Percentiles rank a stretch among this genome's conserved stretches.
Evolutionary conservation across 441 rosid genomes (phyloP).

Genomic region (Eutrema salsugineum): DNA sequence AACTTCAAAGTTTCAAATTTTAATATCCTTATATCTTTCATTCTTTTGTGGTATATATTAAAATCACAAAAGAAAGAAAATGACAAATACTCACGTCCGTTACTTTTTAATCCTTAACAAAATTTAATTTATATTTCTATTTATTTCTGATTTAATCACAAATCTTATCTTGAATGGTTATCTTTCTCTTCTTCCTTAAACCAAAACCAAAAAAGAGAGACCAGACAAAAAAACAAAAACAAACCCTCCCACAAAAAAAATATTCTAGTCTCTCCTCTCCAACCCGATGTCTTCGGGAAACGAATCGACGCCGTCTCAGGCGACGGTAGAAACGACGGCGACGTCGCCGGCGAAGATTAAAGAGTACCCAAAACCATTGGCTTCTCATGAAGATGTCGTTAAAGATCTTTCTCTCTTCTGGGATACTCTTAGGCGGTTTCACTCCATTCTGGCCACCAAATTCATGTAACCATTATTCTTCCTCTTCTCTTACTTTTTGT

Average conservation of each 20-base stretch:
- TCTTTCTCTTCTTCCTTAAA: constrained; percentile 13
- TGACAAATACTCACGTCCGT: constrained; percentile 66
- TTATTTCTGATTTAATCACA: constrained; percentile 31
- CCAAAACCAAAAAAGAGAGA: constrained; percentile 30
- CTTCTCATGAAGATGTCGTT: constrained; percentile 55
- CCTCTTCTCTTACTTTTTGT: neutral
- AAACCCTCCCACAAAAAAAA: neutral
- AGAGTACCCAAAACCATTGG: constrained; percentile 64
- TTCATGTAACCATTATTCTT: constrained; percentile 53
- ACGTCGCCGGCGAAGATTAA: constrained; percentile 29
- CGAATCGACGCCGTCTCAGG: constrained; percentile 32
- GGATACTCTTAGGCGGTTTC: constrained; percentile 92
- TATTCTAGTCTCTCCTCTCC: neutral
- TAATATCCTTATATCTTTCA: neutral
- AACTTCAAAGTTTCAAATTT: neutral
- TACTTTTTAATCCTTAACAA: constrained; percentile 48
- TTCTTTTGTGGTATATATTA: constrained; percentile 27
- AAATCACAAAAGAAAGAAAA: constrained; percentile 43
- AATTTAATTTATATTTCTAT: constrained; percentile 28
- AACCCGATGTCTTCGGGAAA: constrained; percentile 41
- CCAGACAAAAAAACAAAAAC: neutral
- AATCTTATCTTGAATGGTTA: constrained; percentile 35
- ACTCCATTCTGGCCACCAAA: constrained; percentile 73
- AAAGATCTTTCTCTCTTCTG: constrained; percentile 53
- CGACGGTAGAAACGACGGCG: constrained; percentile 24